A percentile compares a stretch with the other conserved stretches of the same genome.
phyloP scores from a whole-genome alignment of 441 rosid genomes.

The Pelargonium citronellum region DNA sequence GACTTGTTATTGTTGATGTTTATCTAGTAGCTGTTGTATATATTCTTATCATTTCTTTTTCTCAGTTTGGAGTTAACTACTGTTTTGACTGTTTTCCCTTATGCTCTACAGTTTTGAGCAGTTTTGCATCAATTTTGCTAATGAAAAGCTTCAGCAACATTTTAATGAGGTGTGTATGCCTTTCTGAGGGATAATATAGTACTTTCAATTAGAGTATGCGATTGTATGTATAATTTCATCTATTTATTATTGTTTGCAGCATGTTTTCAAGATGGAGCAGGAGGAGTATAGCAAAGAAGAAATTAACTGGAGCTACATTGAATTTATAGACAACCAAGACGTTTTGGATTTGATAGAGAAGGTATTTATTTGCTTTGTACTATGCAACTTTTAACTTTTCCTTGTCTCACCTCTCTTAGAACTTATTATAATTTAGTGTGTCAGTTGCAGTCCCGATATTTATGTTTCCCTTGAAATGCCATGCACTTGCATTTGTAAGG shows the following conservation, averaged over 20 bases:
- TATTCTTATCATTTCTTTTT: background rate
- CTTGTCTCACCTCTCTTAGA: background rate
- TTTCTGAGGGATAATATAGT: conserved; percentile 11
- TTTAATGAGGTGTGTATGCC: conserved; percentile 58
- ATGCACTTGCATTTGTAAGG: background rate
- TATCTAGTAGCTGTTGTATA: background rate
- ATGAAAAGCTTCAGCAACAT: conserved; percentile 80
- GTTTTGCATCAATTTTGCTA: conserved; percentile 75
- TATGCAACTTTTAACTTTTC: background rate
- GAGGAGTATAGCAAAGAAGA: conserved; percentile 71
- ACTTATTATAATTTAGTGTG: background rate
- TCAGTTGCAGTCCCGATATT: background rate
- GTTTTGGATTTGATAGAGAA: conserved; percentile 67
- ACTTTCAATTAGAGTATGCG: conserved; percentile 13
- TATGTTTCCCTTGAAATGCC: background rate
- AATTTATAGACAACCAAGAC: conserved; percentile 63
- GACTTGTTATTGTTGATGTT: background rate
- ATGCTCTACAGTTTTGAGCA: conserved; percentile 62
- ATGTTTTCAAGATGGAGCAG: conserved; percentile 84
- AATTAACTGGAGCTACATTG: conserved; percentile 32
- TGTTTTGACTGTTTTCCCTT: conserved; percentile 12
- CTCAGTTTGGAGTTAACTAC: background rate
- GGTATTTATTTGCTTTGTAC: conserved; percentile 25
- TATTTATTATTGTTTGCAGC: conserved; percentile 32
- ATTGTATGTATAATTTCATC: background rate